These are phyloP conservation scores for Prunus fruticosa DNA, from an alignment of 306 rosid species.

Conservation along the genomic window DNA sequence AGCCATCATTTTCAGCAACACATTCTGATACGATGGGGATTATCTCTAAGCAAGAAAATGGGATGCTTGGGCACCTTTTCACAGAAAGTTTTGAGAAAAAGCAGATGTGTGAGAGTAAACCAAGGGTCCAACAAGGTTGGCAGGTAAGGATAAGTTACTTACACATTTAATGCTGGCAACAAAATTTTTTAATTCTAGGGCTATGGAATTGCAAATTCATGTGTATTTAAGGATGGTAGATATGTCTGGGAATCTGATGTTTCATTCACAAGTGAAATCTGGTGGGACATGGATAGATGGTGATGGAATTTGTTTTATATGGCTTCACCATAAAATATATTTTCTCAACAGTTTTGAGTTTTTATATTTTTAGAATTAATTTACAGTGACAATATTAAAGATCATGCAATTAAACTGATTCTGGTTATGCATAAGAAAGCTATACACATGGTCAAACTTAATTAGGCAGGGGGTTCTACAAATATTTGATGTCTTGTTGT, in stretches of 20 bases:
- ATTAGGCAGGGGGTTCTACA: neutral
- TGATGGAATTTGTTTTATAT: neutral
- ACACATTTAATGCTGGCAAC: neutral
- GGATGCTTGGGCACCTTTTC: conserved; percentile 28
- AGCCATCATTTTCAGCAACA: conserved; percentile 41
- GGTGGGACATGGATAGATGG: neutral
- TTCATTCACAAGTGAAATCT: neutral
- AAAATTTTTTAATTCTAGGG: neutral
- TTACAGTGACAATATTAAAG: neutral
- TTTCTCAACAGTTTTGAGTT: neutral
- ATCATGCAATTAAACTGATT: neutral
- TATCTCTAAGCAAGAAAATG: conserved; percentile 47
- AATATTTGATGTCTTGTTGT: neutral
- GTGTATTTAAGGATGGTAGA: neutral
- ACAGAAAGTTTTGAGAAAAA: conserved; percentile 31
- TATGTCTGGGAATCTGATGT: neutral
- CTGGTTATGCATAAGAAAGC: neutral
- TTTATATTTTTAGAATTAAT: neutral
- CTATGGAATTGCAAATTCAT: neutral
- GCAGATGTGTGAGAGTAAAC: conserved; percentile 32
- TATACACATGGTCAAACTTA: neutral
- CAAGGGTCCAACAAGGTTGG: conserved; percentile 45
- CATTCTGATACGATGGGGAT: conserved; percentile 30
- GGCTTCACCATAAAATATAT: neutral
- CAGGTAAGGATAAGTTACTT: conserved; percentile 46